Percentiles rank a stretch among this genome's conserved stretches.
These are phyloP conservation scores for Vitrella brassicaformis DNA, from an alignment of 73 alveolate genomes.

Conservation along the genomic window DNA sequence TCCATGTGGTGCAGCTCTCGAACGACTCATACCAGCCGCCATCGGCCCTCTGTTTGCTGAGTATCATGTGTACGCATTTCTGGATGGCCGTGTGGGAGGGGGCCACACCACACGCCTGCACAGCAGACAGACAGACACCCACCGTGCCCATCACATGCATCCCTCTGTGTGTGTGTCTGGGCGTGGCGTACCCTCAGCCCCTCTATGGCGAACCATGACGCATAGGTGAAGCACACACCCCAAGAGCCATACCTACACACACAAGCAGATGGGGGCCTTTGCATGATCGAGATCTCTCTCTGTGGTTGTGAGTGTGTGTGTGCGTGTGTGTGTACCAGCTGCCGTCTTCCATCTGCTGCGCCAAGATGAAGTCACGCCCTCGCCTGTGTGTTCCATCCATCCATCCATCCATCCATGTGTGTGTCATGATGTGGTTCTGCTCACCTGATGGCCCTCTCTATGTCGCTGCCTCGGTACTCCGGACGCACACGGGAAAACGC, in stretches of 20 bases:
- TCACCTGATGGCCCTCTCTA: conserved; percentile 10
- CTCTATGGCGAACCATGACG: conserved; percentile 30
- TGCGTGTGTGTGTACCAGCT: too few relatives aligned
- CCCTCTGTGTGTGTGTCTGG: too few relatives aligned
- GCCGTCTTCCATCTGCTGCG: conserved; percentile 14
- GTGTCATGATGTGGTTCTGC: conserved; percentile 19
- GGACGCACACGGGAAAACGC: conserved; percentile 16
- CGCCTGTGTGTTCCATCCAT: not conserved
- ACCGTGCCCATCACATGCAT: too few relatives aligned
- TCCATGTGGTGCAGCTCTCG: conserved; percentile 19
- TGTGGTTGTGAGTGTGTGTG: too few relatives aligned
- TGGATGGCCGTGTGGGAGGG: conserved; percentile 4
- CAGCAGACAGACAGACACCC: too few relatives aligned
- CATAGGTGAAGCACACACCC: conserved; percentile 34
- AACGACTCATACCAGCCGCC: conserved; percentile 39
- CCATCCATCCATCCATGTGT: conserved; percentile 20
- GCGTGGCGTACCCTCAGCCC: not conserved
- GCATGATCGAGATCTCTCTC: too few relatives aligned
- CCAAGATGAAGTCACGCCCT: not conserved
- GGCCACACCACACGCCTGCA: conserved; percentile 4
- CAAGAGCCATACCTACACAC: conserved; percentile 37
- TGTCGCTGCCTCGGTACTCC: conserved; percentile 11
- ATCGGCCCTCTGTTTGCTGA: conserved; percentile 19
- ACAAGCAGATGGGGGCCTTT: too few relatives aligned
- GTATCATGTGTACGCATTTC: conserved; percentile 13